Conservation (phyloP, 2,329 filamentous ascomycete species). For the Calcarisporium arbuscula region DNA sequence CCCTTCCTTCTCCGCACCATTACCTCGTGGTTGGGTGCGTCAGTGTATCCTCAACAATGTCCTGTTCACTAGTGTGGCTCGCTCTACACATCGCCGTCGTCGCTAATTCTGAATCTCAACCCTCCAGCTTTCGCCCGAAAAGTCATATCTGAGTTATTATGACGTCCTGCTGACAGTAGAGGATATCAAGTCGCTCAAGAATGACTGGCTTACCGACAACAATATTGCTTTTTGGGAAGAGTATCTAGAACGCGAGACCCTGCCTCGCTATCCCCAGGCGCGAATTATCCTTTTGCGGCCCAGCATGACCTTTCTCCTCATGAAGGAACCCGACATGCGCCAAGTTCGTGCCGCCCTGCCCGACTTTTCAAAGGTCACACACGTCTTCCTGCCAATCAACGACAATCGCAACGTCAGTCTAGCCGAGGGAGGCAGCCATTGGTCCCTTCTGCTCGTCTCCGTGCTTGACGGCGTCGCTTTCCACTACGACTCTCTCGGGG, state of each 20-base stretch:
- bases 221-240: constrained; percentile 98
- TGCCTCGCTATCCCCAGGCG: constrained; percentile 71
- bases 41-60: constrained; percentile 1
- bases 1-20: constrained; percentile 2
- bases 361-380: constrained; percentile 72
- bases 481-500: constrained; percentile 86
- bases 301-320: constrained; percentile 86
- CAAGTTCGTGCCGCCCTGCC: constrained; percentile 64
- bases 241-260: constrained; percentile 84
- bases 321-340: constrained; percentile 59
- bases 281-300: constrained; percentile 87
- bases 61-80: background rate
- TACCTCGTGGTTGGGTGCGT: constrained; percentile 6
- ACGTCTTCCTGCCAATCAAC: constrained; percentile 94
- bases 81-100: no score
- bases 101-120: background rate
- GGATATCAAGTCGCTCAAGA: constrained; percentile 80
- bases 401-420: constrained; percentile 70
- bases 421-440: constrained; percentile 89
- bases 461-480: constrained; percentile 87
- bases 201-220: constrained; percentile 97
- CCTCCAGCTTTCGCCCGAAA: constrained; percentile 46
- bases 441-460: constrained; percentile 87
- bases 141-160: constrained; percentile 34
- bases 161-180: constrained; percentile 63